These are phyloP conservation scores for Aspergillus ostianus DNA, from an alignment of 495 filamentous ascomycete species.

Conservation along the genomic window DNA sequence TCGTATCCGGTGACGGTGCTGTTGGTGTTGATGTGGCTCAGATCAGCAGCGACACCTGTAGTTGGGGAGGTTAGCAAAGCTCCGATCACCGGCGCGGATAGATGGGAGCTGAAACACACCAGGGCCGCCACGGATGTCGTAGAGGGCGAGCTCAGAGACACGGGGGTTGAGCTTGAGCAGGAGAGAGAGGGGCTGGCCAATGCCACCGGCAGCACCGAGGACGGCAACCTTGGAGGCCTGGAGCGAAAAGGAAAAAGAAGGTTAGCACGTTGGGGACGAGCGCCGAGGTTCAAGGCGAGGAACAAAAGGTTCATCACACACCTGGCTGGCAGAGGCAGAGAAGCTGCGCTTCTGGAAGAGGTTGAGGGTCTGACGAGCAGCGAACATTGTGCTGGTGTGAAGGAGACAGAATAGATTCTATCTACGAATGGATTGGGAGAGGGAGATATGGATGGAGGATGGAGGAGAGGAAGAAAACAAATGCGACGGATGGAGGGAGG, in stretches of 20 bases:
- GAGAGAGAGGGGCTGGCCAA: slow-evolving; percentile 95
- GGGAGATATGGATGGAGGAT: slow-evolving; percentile 9
- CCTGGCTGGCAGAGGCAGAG: slow-evolving; percentile 87
- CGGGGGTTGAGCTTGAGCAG: slow-evolving; percentile 97
- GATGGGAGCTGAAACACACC: slow-evolving; percentile 57
- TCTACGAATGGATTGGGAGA: slow-evolving; percentile 14
- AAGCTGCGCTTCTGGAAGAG: slow-evolving; percentile 84
- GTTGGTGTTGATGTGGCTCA: slow-evolving; percentile 99
- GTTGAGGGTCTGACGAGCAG: slow-evolving; percentile 67
- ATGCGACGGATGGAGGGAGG: slow-evolving; percentile 10
- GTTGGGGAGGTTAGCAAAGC: slow-evolving; percentile 1
- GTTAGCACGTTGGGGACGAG: slow-evolving; percentile 31
- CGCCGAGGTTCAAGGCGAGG: slow-evolving; percentile 15
- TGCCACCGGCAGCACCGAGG: slow-evolving; percentile 93
- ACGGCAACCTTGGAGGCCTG: slow-evolving; percentile 97
- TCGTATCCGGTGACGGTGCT: slow-evolving; percentile 89
- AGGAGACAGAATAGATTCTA: slow-evolving; percentile 16
- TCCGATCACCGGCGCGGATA: background rate
- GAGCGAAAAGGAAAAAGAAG: slow-evolving; percentile 12
- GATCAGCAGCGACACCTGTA: slow-evolving; percentile 92
- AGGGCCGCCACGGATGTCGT: slow-evolving; percentile 93
- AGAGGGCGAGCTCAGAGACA: slow-evolving; percentile 88
- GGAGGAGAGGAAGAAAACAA: slow-evolving; percentile 11
- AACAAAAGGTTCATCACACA: slow-evolving; percentile 43
- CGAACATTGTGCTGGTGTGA: slow-evolving; percentile 64